Base-by-base conservation (phyloP, 768 basidiomycete species). In the Hygrophorus pudorinus region DNA sequence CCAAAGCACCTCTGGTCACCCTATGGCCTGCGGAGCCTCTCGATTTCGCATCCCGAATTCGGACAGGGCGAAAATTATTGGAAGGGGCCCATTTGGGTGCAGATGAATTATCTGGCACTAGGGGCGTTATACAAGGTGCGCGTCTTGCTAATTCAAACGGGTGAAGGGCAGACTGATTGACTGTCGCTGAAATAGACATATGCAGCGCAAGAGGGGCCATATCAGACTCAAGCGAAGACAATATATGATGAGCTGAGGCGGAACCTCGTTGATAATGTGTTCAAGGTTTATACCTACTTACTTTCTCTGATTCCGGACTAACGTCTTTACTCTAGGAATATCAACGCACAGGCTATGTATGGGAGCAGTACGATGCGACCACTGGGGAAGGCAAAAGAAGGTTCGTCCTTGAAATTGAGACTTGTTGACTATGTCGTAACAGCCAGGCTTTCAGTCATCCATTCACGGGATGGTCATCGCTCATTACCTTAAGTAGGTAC, bases 41-140 rank as follows among this genome's bases (percentile, higher is more conserved):
- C 86, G 5, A 79, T 75, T n/a, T 77, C 79, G 14, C 90, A 97
- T 57, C 78, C 84, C n/a, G 76, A 87, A 39, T 97, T 91, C 54
- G 93, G 92, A 11, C 66, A 77, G 53, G 94, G 85, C 38, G 93
- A 98, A 63, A 88, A 98, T 65, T 98, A 98, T 62, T 98, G 93
- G 93, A 84, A 83, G 55, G 92, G 94, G 1, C 88, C 93, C 2
- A 85, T 98, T 39, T 97, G 93, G 93, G 75, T 96, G 30, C 93
- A 90, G 60, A 93, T 98, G 85, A 97, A 98, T 63, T 98, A 91
- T 58, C 72, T 98, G 48, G 80, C 83, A 12, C 67, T 98, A 41
- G 71, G 77, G 20, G 76, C 90, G 10, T 63, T 98, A 46, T 70
- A 89, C 58, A 85, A 81, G 62, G 89, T 86, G 21, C 44, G 65